These are phyloP conservation scores for Sordariomycetes sp. DNA, from an alignment of 2,329 filamentous ascomycete genomes.

Conservation along the genomic window DNA sequence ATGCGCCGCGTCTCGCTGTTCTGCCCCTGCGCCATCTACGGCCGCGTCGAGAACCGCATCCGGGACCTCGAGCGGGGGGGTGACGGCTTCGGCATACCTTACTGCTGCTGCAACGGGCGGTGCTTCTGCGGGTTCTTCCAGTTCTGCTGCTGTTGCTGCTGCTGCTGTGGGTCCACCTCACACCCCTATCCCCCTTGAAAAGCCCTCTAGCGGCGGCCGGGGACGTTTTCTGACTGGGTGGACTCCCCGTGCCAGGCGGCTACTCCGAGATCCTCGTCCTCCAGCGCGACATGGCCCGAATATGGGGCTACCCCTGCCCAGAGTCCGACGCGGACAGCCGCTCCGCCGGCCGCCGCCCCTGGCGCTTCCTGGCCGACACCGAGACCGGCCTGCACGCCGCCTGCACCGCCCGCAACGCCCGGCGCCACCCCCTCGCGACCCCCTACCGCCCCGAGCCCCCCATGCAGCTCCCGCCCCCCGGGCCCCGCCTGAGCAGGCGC, in stretches of 20 bases:
- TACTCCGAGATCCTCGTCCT: background rate
- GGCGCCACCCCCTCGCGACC: background rate
- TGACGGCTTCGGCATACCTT: background rate
- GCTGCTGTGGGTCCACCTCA: background rate
- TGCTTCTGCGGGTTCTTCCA: background rate
- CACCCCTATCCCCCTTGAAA: background rate
- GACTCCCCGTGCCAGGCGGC: too few species aligned
- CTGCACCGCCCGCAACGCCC: background rate
- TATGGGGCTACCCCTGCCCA: background rate
- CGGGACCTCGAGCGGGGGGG: slow-evolving; percentile 1
- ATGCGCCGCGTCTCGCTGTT: background rate
- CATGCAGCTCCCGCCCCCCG: background rate
- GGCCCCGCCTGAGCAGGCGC: background rate
- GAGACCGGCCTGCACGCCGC: background rate
- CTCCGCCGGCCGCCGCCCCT: background rate
- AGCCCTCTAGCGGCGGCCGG: too few species aligned
- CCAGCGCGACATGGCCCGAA: slow-evolving; percentile 2
- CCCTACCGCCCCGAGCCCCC: background rate
- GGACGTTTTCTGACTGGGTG: too few species aligned
- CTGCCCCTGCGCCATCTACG: slow-evolving; percentile 1
- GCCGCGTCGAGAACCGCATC: slow-evolving; percentile 2
- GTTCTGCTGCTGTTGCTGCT: background rate
- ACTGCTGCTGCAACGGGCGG: background rate
- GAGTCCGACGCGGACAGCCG: background rate
- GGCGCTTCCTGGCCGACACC: background rate